These are phyloP conservation scores for Rhododendron molle DNA, from an alignment of 148 eudicot genomes.

Conservation along the genomic window DNA sequence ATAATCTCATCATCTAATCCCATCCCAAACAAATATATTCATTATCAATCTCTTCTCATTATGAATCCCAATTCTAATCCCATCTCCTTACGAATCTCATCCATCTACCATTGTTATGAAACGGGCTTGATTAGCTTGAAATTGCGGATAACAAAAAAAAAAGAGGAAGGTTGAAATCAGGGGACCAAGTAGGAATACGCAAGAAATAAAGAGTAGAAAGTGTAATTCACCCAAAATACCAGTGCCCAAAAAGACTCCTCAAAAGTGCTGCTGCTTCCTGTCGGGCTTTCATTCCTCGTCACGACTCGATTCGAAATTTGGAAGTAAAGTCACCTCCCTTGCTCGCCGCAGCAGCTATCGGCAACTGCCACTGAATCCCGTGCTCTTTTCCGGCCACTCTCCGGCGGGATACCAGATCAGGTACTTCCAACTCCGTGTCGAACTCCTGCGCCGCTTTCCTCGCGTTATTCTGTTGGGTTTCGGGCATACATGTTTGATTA, in stretches of 20 bases:
- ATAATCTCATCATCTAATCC: no score
- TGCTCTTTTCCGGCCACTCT: neutral
- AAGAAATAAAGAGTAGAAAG: neutral
- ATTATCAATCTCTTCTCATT: no score
- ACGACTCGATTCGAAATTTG: neutral
- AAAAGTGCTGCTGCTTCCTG: neutral
- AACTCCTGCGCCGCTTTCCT: neutral
- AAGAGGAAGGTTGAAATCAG: neutral
- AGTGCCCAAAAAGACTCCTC: neutral
- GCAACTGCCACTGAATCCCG: neutral
- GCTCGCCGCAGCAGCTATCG: neutral
- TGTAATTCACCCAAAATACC: neutral
- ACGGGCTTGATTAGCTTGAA: no score
- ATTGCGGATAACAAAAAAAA: no score
- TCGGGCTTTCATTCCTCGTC: neutral
- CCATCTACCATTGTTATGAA: no score
- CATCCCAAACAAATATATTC: no score
- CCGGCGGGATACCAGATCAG: conserved; percentile 11
- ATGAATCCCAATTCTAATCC: no score
- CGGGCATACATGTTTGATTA: neutral
- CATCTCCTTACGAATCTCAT: no score
- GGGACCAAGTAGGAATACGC: neutral
- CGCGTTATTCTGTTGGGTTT: neutral
- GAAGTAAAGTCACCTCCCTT: neutral
- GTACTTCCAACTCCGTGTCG: neutral